These are phyloP conservation scores for Fusarium sp. DNA, from an alignment of 2,329 filamentous ascomycete genomes.

Conservation along the genomic window DNA sequence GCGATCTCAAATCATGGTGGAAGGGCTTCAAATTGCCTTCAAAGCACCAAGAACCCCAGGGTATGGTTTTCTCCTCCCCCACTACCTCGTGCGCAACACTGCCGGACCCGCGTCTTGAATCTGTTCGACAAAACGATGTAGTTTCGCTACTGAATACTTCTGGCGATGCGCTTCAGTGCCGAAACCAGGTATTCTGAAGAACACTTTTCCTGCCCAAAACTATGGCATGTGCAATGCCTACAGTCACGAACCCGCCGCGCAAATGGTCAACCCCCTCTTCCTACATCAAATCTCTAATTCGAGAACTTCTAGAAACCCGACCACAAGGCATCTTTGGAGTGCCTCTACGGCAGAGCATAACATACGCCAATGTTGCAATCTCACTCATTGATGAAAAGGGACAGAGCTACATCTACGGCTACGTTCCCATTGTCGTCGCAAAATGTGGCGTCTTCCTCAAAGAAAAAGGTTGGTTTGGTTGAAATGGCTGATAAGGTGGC, in stretches of 20 bases:
- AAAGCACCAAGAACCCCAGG: slow-evolving; percentile 66
- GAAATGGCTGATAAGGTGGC: background rate
- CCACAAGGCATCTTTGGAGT: slow-evolving; percentile 91
- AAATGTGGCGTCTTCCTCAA: slow-evolving; percentile 98
- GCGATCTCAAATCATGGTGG: slow-evolving; percentile 97
- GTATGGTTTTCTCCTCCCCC: slow-evolving; percentile 53
- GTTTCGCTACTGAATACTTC: background rate
- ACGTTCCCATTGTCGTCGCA: slow-evolving; percentile 97
- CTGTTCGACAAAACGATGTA: slow-evolving; percentile 2
- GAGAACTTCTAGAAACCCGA: slow-evolving; percentile 55
- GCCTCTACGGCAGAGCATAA: slow-evolving; percentile 91
- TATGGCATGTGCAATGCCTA: slow-evolving; percentile 4
- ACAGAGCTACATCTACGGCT: slow-evolving; percentile 97
- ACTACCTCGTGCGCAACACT: slow-evolving; percentile 15
- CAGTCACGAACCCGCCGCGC: background rate
- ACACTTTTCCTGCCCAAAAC: background rate
- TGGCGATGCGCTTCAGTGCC: slow-evolving; percentile 7
- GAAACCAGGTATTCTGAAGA: background rate
- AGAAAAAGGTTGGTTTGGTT: slow-evolving; percentile 81
- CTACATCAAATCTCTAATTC: slow-evolving; percentile 33
- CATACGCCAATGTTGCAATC: slow-evolving; percentile 97
- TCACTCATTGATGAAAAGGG: slow-evolving; percentile 93
- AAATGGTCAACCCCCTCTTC: slow-evolving; percentile 3
- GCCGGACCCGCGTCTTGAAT: slow-evolving; percentile 1
- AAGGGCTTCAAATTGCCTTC: slow-evolving; percentile 85